A percentile compares a stretch with the other conserved stretches of the same genome.
Evolutionary conservation across 2,329 filamentous ascomycete species (phyloP).

Genomic region (Aureobasidium vineae): DNA sequence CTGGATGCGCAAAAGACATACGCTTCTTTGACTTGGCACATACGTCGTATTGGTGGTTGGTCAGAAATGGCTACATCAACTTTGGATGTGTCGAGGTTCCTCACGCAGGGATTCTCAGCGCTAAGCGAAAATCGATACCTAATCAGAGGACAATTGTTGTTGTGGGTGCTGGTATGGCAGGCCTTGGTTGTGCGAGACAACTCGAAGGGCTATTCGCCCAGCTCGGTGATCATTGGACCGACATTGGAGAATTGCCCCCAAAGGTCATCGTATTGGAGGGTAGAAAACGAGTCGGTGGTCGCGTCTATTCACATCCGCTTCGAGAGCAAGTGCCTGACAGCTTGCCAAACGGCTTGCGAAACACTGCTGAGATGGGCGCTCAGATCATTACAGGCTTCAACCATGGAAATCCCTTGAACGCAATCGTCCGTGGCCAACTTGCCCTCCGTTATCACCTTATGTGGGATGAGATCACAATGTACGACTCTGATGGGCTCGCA

Average conservation of each 20-base stretch:
- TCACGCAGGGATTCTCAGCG: conserved; percentile 4
- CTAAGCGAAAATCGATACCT: conserved; percentile 39
- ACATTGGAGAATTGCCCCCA: conserved; percentile 66
- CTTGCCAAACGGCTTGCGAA: conserved; percentile 56
- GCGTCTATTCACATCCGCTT: conserved; percentile 82
- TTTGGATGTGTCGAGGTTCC: conserved; percentile 85
- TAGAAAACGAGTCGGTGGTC: conserved; percentile 79
- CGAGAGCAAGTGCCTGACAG: conserved; percentile 57
- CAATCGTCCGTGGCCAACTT: conserved; percentile 86
- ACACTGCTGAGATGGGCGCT: conserved; percentile 93
- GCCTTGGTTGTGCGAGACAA: conserved; percentile 87
- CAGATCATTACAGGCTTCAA: conserved; percentile 99
- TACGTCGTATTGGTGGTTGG: conserved; percentile 88
- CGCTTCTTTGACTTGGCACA: conserved; percentile 88
- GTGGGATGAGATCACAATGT: conserved; percentile 77
- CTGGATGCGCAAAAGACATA: conserved; percentile 82
- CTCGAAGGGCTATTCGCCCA: conserved; percentile 82
- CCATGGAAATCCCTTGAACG: conserved; percentile 87
- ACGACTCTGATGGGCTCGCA: conserved; percentile 75
- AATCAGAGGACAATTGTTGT: conserved; percentile 75
- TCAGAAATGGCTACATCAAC: conserved; percentile 91
- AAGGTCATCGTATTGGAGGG: conserved; percentile 82
- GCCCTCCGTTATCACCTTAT: conserved; percentile 82
- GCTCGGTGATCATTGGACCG: conserved; percentile 66
- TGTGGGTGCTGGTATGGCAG: conserved; percentile 91